phyloP scores from a whole-genome alignment of 768 basidiomycete genomes.

The Dacryopinax primogenitus region DNA sequence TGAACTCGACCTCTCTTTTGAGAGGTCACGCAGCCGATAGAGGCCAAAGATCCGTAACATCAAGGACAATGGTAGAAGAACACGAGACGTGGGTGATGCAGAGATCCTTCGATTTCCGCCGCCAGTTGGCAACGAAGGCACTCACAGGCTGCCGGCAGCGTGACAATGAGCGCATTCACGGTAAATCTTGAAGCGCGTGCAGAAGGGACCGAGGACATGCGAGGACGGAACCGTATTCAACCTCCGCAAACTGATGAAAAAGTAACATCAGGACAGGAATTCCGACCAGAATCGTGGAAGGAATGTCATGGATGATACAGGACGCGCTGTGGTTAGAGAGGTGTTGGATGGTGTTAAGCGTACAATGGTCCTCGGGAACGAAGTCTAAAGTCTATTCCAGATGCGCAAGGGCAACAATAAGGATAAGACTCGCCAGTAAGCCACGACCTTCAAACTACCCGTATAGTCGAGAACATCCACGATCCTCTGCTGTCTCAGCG shows the following conservation, averaged over 20 bases:
- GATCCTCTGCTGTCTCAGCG: background rate
- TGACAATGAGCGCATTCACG: background rate
- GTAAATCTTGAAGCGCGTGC: background rate
- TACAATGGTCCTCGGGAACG: background rate
- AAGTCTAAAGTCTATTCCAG: constrained; percentile 7
- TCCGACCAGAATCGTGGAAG: constrained; percentile 1
- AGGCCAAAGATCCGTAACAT: constrained; percentile 1
- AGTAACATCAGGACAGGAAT: background rate
- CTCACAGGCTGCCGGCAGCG: background rate
- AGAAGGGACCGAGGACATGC: constrained; percentile 5
- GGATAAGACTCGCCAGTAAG: background rate
- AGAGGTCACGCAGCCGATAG: background rate
- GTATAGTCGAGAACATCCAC: background rate
- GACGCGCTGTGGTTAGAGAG: background rate
- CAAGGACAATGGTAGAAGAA: background rate
- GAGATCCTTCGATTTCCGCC: background rate
- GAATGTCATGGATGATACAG: background rate
- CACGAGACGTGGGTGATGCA: background rate
- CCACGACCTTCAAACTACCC: background rate
- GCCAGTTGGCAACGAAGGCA: background rate
- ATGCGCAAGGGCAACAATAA: background rate
- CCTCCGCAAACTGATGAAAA: background rate
- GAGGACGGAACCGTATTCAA: constrained; percentile 10
- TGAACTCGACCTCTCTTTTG: background rate
- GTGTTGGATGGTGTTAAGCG: background rate